These are phyloP conservation scores for Cajanus cajan DNA, from an alignment of 306 rosid genomes.

Conservation along the genomic window DNA sequence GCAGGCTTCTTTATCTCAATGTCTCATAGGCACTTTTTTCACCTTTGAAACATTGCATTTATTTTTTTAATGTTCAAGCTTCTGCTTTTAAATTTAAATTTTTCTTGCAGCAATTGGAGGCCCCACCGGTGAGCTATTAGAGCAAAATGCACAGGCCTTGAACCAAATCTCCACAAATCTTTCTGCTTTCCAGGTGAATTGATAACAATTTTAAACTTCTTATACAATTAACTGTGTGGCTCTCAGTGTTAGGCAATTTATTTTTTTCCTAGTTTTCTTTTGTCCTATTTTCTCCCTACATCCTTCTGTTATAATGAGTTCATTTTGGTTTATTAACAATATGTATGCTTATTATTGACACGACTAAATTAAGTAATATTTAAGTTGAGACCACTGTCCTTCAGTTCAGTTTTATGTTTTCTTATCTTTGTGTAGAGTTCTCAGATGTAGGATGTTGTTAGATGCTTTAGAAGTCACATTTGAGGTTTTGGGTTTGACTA, in stretches of 20 bases:
- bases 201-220: slow-evolving; percentile 1
- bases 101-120: slow-evolving; percentile 55
- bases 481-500: slow-evolving; percentile 22
- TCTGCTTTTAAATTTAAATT: slow-evolving; percentile 19
- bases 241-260: background rate
- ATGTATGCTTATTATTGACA: background rate
- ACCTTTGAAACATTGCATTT: background rate
- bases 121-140: slow-evolving; percentile 54
- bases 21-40: slow-evolving; percentile 7
- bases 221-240: background rate
- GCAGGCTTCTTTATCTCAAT: background rate
- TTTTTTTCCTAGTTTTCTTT: background rate
- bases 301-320: slow-evolving; percentile 4
- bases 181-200: slow-evolving; percentile 45
- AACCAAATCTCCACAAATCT: slow-evolving; percentile 52
- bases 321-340: background rate
- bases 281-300: background rate
- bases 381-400: background rate
- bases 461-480: slow-evolving; percentile 5
- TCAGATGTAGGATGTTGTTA: background rate
- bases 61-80: background rate
- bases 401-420: background rate
- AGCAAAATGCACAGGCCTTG: slow-evolving; percentile 48
- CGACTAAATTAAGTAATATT: background rate
- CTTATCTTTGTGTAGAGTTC: background rate